Base-by-base conservation (phyloP, 495 filamentous ascomycete species). In the Hypoxylon intermedium region DNA sequence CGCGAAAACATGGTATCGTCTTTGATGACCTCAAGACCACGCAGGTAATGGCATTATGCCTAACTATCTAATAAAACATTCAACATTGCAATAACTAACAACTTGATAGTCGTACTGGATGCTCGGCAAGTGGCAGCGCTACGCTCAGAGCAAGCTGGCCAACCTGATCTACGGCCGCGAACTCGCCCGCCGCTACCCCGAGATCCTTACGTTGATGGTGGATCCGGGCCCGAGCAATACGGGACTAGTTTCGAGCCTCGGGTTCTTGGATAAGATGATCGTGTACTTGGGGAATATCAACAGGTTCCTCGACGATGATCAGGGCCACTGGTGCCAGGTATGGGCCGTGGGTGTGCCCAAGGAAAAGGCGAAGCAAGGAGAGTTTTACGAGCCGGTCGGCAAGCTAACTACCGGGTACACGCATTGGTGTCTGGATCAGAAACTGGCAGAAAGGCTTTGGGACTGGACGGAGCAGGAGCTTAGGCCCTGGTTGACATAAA, bases 201-300 rank as follows among this genome's bases (percentile, higher is more conserved):
- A 75, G 42, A 81, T 90, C 48, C 76, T 77, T 0, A 78, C 77
- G 13, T 75, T 86, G 0, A 71, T 83, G 0, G 73, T 88, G 0
- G 85, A 91, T 54, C 89, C 89, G 1, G 89, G 89, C 13, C 65
- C 84, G 1, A 80, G 89, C 36, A 51, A 70, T 4, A 88, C 83
- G 6, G 75, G 80, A 3, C 57, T 88, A 4, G 79, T 79, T 30
- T 26, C 51, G 13, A 45, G 43, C 13, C 38, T 75, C 20, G 15
- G 13, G 7, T 51, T 9, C 6, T 57, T 38, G 53, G 61, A 31
- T 23, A 47, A 37, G 24, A 63, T 13, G 43, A 33, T 77, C 72
- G 45, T 69, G 72, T 30, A 50, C 16, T 73, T 63, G 50, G 55
- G 31, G 9, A 58, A 48, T 9, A 36, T 49, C 6, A 31, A 21